Base-by-base conservation (phyloP, 768 basidiomycete genomes). In the Tricholoma matsutake region DNA sequence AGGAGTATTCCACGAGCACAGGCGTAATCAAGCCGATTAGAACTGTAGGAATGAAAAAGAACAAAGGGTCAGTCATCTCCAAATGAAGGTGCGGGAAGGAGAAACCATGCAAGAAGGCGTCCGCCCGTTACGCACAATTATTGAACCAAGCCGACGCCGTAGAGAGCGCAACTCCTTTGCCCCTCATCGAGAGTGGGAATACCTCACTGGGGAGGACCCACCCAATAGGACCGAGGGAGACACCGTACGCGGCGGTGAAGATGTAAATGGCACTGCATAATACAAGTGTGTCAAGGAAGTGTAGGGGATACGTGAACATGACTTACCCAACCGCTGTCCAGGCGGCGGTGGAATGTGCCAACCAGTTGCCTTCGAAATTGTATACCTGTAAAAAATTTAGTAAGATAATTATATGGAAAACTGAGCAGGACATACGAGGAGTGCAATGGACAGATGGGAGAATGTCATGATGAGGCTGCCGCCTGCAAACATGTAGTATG, bases 141-240 rank as follows among this genome's bases (percentile, higher is more conserved):
- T 93, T 93, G 25, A 83, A 66, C 92, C 92, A 94, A 64, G 91
- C 91, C n/a, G 88, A 90, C 2, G 91, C 88, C 1, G 92, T 94
- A 18, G 91, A 86, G 20, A 96, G 67, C 22, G 92, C 85, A 4
- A 94, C 92, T 53, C 94, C 94, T 68, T 87, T 87, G 65, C 89
- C 88, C 63, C 92, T 80, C 75, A 91, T 81, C 2, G 89, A 88
- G 0, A 91, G 75, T 1, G 93, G 85, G 68, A 94, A 93, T 2
- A 95, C 86, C 72, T 95, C 92, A 63, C 84, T 86, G 0, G 92
- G 89, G 7, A 94, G 81, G 1, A 93, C 85, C 92, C 92, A 94
- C 3, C 86, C 87, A 62, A 94, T 81, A 0, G 92, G 91, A 0
- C 92, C 92, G 63, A 89, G 85, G 32, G 87, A 89, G 39, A 87